Base-by-base conservation (phyloP, 139 green algal species). In the Chlorella ohadii region DNA sequence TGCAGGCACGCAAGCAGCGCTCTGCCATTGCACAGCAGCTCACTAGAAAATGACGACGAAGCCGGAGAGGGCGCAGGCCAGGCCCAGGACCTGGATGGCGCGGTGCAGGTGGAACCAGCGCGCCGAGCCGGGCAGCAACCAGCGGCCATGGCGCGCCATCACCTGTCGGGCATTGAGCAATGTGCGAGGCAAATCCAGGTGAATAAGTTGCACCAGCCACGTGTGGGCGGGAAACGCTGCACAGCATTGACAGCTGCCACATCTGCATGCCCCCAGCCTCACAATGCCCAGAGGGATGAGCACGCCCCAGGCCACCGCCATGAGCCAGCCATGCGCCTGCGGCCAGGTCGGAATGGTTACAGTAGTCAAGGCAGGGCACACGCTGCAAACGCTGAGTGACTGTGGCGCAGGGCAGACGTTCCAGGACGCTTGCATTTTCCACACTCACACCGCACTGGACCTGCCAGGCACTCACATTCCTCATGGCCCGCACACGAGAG, bases 241-340 rank as follows among this genome's bases (percentile, higher is more conserved):
- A n/a, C n/a, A n/a, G n/a, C n/a, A n/a, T n/a, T n/a, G n/a, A n/a
- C n/a, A n/a, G n/a, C n/a, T n/a, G n/a, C n/a, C n/a, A n/a, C n/a
- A n/a, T 6, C 44, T 11, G 11, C 44, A 55, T 55, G 44, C 7
- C 11, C 11, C 44, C 44, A 6, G 11, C 79, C n/a, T 75, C 20
- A 92, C 9, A 41, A 92, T 82, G 51, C 85, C 89, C 2, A 87
- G 20, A 0, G 88, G 89, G 15, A 92, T 83, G 13, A 93, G 44
- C 2, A 91, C n/a, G 0, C 88, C 88, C 85, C 85, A 92, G 61
- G 66, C 79, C 4, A 91, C 73, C 38, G 55, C 79, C 80, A 90
- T 88, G 20, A 92, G 72, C 79, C 83, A 82, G 71, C 39, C 87
- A 63, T 92, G 89, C 0, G 79, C 87, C 39, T 86, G 61, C 36